Evolutionary conservation across 2,329 filamentous ascomycete genomes (phyloP).

Genomic region (Huntiella decipiens): DNA sequence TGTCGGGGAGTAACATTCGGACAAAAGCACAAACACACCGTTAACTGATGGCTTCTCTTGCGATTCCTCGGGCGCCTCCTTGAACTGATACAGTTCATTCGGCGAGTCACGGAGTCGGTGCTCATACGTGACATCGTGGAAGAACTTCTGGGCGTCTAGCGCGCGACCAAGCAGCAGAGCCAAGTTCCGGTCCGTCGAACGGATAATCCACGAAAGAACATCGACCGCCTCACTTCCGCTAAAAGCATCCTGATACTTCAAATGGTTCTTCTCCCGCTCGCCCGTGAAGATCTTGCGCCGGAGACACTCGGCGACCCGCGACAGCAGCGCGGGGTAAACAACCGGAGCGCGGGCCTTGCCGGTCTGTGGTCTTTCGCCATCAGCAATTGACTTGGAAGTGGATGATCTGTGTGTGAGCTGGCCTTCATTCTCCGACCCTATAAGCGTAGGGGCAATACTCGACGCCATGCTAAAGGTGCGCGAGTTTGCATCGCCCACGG

Average conservation of each 20-base stretch:
- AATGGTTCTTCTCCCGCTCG: conserved; percentile 86
- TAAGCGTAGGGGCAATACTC: conserved; percentile 52
- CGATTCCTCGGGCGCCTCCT: conserved; percentile 61
- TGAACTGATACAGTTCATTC: conserved; percentile 91
- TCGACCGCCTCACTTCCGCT: conserved; percentile 92
- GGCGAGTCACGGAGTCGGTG: conserved; percentile 87
- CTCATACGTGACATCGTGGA: conserved; percentile 97
- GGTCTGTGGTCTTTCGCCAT: conserved; percentile 35
- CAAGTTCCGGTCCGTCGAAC: conserved; percentile 87
- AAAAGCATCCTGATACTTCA: conserved; percentile 95
- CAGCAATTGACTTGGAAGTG: conserved; percentile 34
- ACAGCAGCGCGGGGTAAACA: conserved; percentile 84
- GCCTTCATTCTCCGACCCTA: conserved; percentile 38
- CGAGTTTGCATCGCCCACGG: conserved; percentile 27
- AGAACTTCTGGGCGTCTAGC: conserved; percentile 94
- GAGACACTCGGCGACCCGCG: conserved; percentile 85
- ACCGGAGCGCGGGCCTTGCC: conserved; percentile 55
- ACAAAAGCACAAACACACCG: conserved; percentile 87
- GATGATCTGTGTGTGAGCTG: conserved; percentile 37
- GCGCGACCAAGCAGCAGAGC: conserved; percentile 79
- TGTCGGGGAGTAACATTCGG: conserved; percentile 94
- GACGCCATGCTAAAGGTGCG: conserved; percentile 88
- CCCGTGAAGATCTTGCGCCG: conserved; percentile 69
- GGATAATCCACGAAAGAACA: conserved; percentile 87
- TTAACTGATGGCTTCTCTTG: conserved; percentile 60